A percentile compares a stretch with the other conserved stretches of the same genome.
phyloP scores from a whole-genome alignment of 805 yeast species.

The Candida wancherniae region DNA sequence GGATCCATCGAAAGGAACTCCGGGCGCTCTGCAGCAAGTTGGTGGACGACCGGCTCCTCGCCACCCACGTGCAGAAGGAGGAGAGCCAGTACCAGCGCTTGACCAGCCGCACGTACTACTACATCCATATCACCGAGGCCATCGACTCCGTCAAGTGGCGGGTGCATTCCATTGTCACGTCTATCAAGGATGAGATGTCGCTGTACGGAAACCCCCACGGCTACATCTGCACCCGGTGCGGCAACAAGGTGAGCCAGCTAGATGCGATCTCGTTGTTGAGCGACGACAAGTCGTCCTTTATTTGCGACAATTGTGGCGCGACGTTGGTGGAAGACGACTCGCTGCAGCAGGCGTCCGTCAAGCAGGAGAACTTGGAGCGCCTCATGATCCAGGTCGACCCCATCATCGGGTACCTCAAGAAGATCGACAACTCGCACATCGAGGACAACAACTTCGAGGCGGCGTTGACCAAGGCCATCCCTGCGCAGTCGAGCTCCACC shows the following conservation, averaged over 20 bases:
- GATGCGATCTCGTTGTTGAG: constrained; percentile 83
- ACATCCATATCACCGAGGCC: constrained; percentile 85
- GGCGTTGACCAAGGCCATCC: constrained; percentile 75
- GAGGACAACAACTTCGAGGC: constrained; percentile 39
- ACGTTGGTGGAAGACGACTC: constrained; percentile 83
- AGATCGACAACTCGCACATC: constrained; percentile 37
- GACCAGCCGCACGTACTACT: constrained; percentile 75
- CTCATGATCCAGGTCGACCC: constrained; percentile 90
- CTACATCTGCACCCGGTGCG: constrained; percentile 83
- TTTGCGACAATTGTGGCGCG: constrained; percentile 81
- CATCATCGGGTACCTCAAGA: constrained; percentile 71
- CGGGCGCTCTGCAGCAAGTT: constrained; percentile 76
- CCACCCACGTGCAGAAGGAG: constrained; percentile 67
- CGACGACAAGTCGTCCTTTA: constrained; percentile 73
- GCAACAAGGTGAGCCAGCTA: constrained; percentile 71
- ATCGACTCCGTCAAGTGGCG: constrained; percentile 97
- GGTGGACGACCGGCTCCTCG: constrained; percentile 77
- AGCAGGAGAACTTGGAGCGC: constrained; percentile 75
- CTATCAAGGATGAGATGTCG: constrained; percentile 75
- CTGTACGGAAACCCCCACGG: constrained; percentile 91
- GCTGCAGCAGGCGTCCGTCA: constrained; percentile 71
- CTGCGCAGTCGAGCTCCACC: constrained; percentile 66
- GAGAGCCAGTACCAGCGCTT: constrained; percentile 55
- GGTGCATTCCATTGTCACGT: constrained; percentile 77
- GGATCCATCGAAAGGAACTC: constrained; percentile 81